Base-by-base conservation (phyloP, 805 yeast species). In the Grigorovia jiainica region DNA sequence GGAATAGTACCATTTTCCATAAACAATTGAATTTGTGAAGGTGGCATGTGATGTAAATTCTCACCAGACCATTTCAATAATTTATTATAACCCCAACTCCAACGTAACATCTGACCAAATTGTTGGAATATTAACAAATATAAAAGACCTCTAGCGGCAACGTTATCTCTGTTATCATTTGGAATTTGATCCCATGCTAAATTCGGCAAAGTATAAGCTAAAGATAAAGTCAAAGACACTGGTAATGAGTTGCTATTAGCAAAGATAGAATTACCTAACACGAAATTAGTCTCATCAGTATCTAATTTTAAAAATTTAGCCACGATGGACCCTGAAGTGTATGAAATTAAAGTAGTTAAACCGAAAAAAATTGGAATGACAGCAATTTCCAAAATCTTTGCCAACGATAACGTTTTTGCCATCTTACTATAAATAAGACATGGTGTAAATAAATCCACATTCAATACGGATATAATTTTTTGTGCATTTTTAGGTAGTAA, bases 241-340 rank as follows among this genome's bases (percentile, higher is more conserved):
- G 98, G 97, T 43, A 90, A 72, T 9, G 95, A 84, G 67, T 90
- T 90, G 35, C 95, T 86, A 64, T 90, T 92, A 41, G 97, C 97
- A 64, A 90, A 90, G 5, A 89, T 95, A 2, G 92, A 87, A 94
- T 92, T 92, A 2, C 96, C 97, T 18, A 94, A 82, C 39, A 92
- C 96, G 54, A 86, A 90, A 64, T 90, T 89, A 3, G 85, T 58
- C 63, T 92, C 97, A 11, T 84, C 76, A 38, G 67, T 75, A 52
- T 83, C 83, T 52, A 92, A 66, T 7, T 63, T 54, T 47, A 87
- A 59, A 34, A 78, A 48, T 11, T 62, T 58, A 3, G 86, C 68
- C 33, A 79, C 72, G 18, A 75, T 23, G 24, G 66, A 64, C 6
- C 95, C 83, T 29, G 87, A 77, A 8, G 65, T 19, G 52, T 67